Evolutionary conservation across 306 rosid genomes (phyloP).

Genomic region (Sophora flavescens): DNA sequence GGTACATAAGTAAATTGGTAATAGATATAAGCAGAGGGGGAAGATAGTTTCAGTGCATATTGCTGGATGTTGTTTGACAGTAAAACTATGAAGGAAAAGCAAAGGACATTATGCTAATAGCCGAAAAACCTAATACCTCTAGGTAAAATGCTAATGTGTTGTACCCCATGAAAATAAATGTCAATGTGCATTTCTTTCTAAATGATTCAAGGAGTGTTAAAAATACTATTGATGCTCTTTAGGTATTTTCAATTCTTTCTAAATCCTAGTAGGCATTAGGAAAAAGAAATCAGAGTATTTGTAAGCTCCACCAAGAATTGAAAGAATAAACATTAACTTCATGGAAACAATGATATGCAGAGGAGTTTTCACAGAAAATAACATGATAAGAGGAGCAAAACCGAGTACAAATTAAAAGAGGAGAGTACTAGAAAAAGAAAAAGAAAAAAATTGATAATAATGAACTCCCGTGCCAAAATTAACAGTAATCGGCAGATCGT

Average conservation of each 20-base stretch:
- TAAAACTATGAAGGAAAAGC: neutral
- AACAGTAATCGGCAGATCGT: slow-evolving; percentile 34
- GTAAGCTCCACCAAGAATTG: slow-evolving; percentile 25
- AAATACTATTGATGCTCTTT: neutral
- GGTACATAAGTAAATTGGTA: neutral
- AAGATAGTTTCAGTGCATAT: neutral
- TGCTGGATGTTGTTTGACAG: slow-evolving; percentile 14
- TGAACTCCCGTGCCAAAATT: slow-evolving; percentile 39
- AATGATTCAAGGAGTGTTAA: neutral
- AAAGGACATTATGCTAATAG: neutral
- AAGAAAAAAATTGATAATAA: neutral
- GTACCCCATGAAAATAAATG: neutral
- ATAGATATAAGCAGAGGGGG: neutral
- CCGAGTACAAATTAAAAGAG: slow-evolving; percentile 1
- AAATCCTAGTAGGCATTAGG: neutral
- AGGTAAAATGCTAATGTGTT: slow-evolving; percentile 6
- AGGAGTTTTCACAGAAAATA: slow-evolving; percentile 7
- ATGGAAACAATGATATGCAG: slow-evolving; percentile 15
- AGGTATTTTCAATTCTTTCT: neutral
- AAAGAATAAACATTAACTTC: slow-evolving; percentile 40
- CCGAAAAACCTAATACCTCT: neutral
- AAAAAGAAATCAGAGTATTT: neutral
- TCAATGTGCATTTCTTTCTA: neutral
- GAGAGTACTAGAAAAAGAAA: neutral
- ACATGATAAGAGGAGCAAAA: neutral